These are phyloP conservation scores for Triticum timopheevii DNA, from an alignment of 176 grass and related monocot genomes.

Conservation along the genomic window DNA sequence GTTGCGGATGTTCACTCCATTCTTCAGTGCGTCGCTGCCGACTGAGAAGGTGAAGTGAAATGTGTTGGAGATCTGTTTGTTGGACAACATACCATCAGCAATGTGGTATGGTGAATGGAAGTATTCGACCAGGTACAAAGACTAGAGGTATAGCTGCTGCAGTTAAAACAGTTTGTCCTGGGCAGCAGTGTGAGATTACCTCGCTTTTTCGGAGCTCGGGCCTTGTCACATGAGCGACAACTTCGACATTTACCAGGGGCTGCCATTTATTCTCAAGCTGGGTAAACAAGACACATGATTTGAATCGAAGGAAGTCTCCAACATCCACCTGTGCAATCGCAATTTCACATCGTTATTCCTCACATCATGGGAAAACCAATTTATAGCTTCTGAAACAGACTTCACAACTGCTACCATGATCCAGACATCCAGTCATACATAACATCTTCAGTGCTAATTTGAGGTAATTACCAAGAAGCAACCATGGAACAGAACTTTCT, in stretches of 20 bases:
- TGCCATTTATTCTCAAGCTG: slow-evolving; percentile 76
- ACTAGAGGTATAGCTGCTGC: neutral
- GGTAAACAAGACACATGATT: slow-evolving; percentile 92
- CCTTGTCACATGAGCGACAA: slow-evolving; percentile 94
- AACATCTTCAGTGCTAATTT: neutral
- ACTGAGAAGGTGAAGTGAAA: slow-evolving; percentile 97
- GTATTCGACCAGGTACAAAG: neutral
- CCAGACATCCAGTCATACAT: neutral
- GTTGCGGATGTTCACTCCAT: slow-evolving; percentile 73
- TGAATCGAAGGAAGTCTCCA: slow-evolving; percentile 92
- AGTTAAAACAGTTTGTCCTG: neutral
- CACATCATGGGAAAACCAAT: neutral
- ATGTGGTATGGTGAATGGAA: neutral
- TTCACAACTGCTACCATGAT: neutral
- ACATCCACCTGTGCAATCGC: slow-evolving; percentile 76
- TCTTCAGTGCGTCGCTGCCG: slow-evolving; percentile 53
- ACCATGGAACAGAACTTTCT: neutral
- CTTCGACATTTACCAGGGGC: slow-evolving; percentile 86
- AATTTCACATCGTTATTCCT: slow-evolving; percentile 12
- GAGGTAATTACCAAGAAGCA: neutral
- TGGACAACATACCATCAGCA: neutral
- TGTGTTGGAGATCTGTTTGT: slow-evolving; percentile 76
- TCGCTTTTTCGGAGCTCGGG: slow-evolving; percentile 90
- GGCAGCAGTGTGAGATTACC: slow-evolving; percentile 31
- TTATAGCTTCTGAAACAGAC: neutral